Evolutionary conservation across 1,284 basidiomycete species (phyloP), one percentile per base, ranked within the genome.

Genomic region (Peniophora sp.): DNA sequence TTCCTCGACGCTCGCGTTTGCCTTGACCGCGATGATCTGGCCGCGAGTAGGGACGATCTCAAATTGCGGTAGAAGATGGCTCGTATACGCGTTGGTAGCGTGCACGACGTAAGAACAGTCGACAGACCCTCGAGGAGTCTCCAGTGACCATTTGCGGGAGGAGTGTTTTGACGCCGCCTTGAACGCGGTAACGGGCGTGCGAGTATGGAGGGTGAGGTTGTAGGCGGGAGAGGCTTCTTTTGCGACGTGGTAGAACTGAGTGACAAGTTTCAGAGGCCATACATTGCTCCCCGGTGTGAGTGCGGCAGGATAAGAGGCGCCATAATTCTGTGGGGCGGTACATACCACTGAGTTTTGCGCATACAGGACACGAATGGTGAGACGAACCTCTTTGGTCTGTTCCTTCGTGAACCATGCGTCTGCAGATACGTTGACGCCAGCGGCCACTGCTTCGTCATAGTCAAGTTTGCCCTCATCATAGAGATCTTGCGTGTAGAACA

Each of bases 81-180:
- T 78, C 1, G 81, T 78, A 52, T 92, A 90, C 0, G 68, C 90
- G 57, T 93, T 92, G 3, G 88, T 92, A 0, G 88, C 88, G 59
- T 93, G 88, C 1, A 93, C 64, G 37, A 93, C 72, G 52, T 78
- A 77, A 11, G 73, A 65, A 55, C 85, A 83, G 2, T 63, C 35
- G 27, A 88, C 61, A 0, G 61, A 46, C 2, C 88, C 87, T 24
- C 85, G 75, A 0, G 78, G 75, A 0, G 88, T 89, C 3, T 63
- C 58, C 1, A 86, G 57, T 1, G 60, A 57, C 79, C 80, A 86
- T 10, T 69, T 64, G 15, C 67, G 67, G 11, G 55, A 24, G 5
- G 51, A 24, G n/a, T 52, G 47, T 11, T 53, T 49, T 10, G 55
- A 23, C 2, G 57, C 39, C 3, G 62, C 54, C 0, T 60, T 49